A percentile compares a stretch with the other conserved stretches of the same genome.
phyloP scores from a whole-genome alignment of 2,329 filamentous ascomycete genomes.

The Arthrobotrys sinensis region DNA sequence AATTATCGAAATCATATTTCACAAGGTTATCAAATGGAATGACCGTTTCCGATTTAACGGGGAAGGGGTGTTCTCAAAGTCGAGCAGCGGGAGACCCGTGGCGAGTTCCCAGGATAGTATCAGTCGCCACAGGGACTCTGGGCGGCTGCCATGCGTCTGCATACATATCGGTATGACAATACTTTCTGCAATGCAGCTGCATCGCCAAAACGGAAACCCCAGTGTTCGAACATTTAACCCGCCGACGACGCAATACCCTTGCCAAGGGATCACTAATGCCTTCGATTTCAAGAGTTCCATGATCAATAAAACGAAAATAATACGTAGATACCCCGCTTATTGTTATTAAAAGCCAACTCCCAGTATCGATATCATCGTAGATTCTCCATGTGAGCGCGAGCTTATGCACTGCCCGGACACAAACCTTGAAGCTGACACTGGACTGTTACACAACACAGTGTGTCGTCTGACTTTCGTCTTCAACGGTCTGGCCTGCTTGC shows the following conservation, averaged over 20 bases:
- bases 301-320: background rate
- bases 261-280: background rate
- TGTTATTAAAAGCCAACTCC: background rate
- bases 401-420: background rate
- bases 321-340: conserved; percentile 16
- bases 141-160: background rate
- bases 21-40: too few species aligned
- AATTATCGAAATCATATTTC: too few species aligned
- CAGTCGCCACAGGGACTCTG: background rate
- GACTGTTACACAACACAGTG: conserved; percentile 6
- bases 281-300: too few species aligned
- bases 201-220: background rate
- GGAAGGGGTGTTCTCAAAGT: too few species aligned
- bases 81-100: too few species aligned
- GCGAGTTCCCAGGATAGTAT: background rate
- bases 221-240: background rate
- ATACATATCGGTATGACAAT: background rate
- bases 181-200: background rate
- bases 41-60: too few species aligned
- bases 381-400: background rate
- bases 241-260: too few species aligned
- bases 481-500: conserved; percentile 10
- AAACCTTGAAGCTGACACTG: background rate
- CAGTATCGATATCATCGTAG: background rate
- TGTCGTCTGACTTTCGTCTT: conserved; percentile 15